Conservation (phyloP, 192 early-diverging fungal species). For the Entomortierella parvispora region DNA sequence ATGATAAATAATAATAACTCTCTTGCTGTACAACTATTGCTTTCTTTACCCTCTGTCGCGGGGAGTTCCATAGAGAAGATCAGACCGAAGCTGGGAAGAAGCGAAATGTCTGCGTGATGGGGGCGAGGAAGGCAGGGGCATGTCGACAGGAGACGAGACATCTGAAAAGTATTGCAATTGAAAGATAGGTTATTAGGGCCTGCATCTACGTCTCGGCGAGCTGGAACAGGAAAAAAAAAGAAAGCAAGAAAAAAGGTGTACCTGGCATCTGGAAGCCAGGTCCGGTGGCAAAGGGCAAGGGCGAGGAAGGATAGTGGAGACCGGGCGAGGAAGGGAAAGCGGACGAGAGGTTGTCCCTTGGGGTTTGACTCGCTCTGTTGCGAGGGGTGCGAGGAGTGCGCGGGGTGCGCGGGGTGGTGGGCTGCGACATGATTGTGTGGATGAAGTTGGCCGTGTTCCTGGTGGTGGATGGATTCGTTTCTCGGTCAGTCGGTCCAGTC, state of each 20-base stretch:
- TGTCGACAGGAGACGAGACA: slow-evolving; percentile 34
- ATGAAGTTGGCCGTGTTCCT: not conserved
- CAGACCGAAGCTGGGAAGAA: slow-evolving; percentile 46
- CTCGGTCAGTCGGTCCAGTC: too few species aligned
- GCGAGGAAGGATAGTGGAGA: slow-evolving; percentile 25
- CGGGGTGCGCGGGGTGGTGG: not conserved
- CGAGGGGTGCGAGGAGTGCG: slow-evolving; percentile 33
- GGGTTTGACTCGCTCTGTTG: slow-evolving; percentile 3
- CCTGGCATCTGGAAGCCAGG: slow-evolving; percentile 35
- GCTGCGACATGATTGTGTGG: not conserved
- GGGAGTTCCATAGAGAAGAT: slow-evolving; percentile 32
- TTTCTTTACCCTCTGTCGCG: slow-evolving; percentile 5
- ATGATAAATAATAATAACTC: too few species aligned
- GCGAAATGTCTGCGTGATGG: slow-evolving; percentile 28
- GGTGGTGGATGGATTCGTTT: not conserved
- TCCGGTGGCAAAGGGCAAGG: slow-evolving; percentile 33
- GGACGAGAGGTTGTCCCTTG: slow-evolving; percentile 26
- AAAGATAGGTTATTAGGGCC: too few species aligned
- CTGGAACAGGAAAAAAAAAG: not conserved
- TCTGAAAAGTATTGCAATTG: not conserved
- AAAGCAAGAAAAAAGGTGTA: not conserved
- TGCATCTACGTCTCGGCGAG: too few species aligned
- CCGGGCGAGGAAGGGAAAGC: slow-evolving; percentile 48
- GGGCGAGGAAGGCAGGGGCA: slow-evolving; percentile 41
- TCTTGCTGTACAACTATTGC: too few species aligned